A percentile compares a stretch with the other conserved stretches of the same genome.
Conservation (phyloP, 805 yeast genomes). For the Yarrowia sp. region DNA sequence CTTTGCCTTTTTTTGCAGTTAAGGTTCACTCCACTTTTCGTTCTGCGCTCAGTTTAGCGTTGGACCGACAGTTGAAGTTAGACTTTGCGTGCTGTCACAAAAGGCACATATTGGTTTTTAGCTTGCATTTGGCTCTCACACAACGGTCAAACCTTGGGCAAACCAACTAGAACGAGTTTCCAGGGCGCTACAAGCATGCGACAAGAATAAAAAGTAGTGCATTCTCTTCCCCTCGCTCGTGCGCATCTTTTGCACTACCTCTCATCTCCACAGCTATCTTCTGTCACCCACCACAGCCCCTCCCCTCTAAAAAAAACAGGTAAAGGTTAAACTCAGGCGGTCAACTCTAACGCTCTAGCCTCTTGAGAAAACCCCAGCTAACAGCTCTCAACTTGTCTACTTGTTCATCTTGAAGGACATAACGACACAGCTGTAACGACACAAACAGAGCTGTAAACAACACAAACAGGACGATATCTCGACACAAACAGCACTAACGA, state of each 20-base stretch:
- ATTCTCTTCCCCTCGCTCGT: too few species aligned
- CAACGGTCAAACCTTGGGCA: constrained; percentile 24
- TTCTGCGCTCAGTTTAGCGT: not conserved
- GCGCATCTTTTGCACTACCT: too few species aligned
- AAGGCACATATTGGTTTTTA: constrained; percentile 27
- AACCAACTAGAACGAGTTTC: too few species aligned
- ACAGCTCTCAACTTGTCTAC: not conserved
- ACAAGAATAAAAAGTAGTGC: too few species aligned
- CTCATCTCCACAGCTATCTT: too few species aligned
- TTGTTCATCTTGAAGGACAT: not conserved
- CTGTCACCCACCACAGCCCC: not conserved
- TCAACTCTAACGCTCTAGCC: constrained; percentile 1
- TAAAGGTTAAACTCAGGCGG: not conserved
- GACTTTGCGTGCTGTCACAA: constrained; percentile 21
- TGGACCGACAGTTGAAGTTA: constrained; percentile 12
- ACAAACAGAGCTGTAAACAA: not conserved
- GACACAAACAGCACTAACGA: not conserved
- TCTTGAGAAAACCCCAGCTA: constrained; percentile 14
- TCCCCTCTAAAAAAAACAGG: not conserved
- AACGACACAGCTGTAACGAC: not conserved
- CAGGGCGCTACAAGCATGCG: too few species aligned
- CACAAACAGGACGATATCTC: not conserved
- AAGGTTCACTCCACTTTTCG: not conserved
- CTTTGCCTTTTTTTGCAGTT: too few species aligned
- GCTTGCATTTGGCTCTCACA: constrained; percentile 23